A percentile compares a stretch with the other conserved stretches of the same genome.
phyloP scores from a whole-genome alignment of 495 filamentous ascomycete species.

The Aspergillus cristatus region DNA sequence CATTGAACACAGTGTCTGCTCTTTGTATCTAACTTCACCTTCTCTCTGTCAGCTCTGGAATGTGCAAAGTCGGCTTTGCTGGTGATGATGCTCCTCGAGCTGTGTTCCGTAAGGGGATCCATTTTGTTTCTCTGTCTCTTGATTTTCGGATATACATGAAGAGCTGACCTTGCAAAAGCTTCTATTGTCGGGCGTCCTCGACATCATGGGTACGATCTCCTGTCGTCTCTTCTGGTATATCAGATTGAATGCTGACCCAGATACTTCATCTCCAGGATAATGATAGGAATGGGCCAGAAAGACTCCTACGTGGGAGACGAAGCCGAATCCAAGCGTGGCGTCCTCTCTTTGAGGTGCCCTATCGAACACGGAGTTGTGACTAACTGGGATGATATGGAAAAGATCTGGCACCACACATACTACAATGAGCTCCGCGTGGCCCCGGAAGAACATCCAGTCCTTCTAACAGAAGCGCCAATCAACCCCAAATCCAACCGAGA shows the following conservation, averaged over 20 bases:
- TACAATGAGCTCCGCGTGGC: slow-evolving; percentile 99
- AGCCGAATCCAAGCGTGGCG: slow-evolving; percentile 99
- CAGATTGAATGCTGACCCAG: too few relatives aligned
- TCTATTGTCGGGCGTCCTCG: slow-evolving; percentile 99
- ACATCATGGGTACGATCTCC: too few relatives aligned
- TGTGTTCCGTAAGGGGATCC: slow-evolving; percentile 85
- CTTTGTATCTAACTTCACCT: too few relatives aligned
- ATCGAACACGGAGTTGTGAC: slow-evolving; percentile 99
- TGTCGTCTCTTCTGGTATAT: too few relatives aligned
- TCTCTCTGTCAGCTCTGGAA: slow-evolving; percentile 91
- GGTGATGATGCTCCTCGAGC: slow-evolving; percentile 99
- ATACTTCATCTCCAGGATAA: too few relatives aligned
- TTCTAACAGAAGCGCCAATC: slow-evolving; percentile 98
- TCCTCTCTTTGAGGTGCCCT: slow-evolving; percentile 96
- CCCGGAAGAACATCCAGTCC: slow-evolving; percentile 98
- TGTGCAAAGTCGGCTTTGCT: slow-evolving; percentile 99
- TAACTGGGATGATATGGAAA: slow-evolving; percentile 99
- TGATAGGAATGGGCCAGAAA: slow-evolving; percentile 99
- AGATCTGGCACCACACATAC: slow-evolving; percentile 99
- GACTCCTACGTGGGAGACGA: slow-evolving; percentile 99
- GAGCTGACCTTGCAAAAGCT: slow-evolving; percentile 44
- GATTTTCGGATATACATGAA: background rate
- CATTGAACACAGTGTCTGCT: slow-evolving; percentile 10
- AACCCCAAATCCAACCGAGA: slow-evolving; percentile 99
- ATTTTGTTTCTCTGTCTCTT: too few relatives aligned